Percentiles rank a stretch among this genome's conserved stretches.
Evolutionary conservation across 441 rosid genomes (phyloP).

Genomic region (Gossypium laxum): DNA sequence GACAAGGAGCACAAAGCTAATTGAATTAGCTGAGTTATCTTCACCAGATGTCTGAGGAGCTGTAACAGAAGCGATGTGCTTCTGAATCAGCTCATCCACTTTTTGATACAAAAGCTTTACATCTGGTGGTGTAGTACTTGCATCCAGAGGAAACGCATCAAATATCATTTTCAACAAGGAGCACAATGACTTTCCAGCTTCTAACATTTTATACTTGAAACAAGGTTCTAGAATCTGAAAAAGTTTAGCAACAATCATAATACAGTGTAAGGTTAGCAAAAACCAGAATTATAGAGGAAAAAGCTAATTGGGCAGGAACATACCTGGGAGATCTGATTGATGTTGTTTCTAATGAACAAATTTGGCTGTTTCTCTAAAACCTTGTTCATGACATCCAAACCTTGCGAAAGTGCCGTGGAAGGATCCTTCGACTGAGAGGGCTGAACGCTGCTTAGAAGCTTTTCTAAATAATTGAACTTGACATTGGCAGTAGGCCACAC

Average conservation of each 20-base stretch:
- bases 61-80: conserved; percentile 54
- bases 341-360: conserved; percentile 78
- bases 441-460: conserved; percentile 73
- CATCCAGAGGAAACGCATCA: conserved; percentile 75
- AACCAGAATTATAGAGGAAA: conserved; percentile 11
- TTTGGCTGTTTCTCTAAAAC: conserved; percentile 96
- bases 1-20: conserved; percentile 78
- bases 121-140: conserved; percentile 51
- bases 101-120: conserved; percentile 71
- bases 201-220: conserved; percentile 84
- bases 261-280: conserved; percentile 27
- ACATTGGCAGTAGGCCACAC: conserved; percentile 98
- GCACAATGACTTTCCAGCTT: conserved; percentile 89
- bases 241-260: conserved; percentile 15
- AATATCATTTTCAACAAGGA: conserved; percentile 89
- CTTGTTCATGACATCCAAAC: conserved; percentile 97
- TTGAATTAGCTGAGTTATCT: conserved; percentile 58
- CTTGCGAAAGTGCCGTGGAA: conserved; percentile 85
- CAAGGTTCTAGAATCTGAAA: conserved; percentile 88
- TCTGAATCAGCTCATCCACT: conserved; percentile 80
- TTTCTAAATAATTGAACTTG: conserved; percentile 79
- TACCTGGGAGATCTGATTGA: conserved; percentile 87
- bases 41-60: conserved; percentile 59
- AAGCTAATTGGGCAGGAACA: conserved; percentile 18
- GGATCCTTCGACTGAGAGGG: conserved; percentile 93